phyloP scores from a whole-genome alignment of 2,329 filamentous ascomycete species.

The Aphanoascus verrucosus region DNA sequence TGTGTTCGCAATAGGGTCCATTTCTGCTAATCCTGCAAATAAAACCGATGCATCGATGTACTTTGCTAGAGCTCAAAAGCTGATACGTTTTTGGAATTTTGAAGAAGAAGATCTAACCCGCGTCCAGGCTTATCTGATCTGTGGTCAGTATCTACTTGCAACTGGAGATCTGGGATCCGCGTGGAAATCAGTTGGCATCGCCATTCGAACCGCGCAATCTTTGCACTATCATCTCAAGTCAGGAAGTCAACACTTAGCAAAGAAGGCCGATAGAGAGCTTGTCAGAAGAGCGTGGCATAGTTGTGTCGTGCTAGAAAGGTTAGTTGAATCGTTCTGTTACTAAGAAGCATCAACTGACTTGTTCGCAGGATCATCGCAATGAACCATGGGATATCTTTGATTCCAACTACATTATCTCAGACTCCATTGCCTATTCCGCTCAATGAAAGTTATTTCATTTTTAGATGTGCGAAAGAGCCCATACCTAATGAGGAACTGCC shows the following conservation, averaged over 20 bases:
- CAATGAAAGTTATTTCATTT: slow-evolving; percentile 22
- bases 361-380: slow-evolving; percentile 18
- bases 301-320: slow-evolving; percentile 20
- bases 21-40: slow-evolving; percentile 11
- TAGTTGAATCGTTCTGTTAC: neutral
- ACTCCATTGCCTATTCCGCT: slow-evolving; percentile 19
- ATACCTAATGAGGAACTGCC: slow-evolving; percentile 14
- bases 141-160: slow-evolving; percentile 20
- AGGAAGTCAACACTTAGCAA: slow-evolving; percentile 15
- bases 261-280: slow-evolving; percentile 18
- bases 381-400: slow-evolving; percentile 16
- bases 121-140: slow-evolving; percentile 19
- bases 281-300: slow-evolving; percentile 22
- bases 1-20: slow-evolving; percentile 17
- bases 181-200: slow-evolving; percentile 19
- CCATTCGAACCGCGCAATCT: slow-evolving; percentile 18
- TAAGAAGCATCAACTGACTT: neutral
- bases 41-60: slow-evolving; percentile 14
- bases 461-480: slow-evolving; percentile 14
- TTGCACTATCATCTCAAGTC: slow-evolving; percentile 18
- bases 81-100: slow-evolving; percentile 15
- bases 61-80: slow-evolving; percentile 17
- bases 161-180: slow-evolving; percentile 17
- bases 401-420: slow-evolving; percentile 16
- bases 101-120: slow-evolving; percentile 11